These are phyloP conservation scores for Linum usitatissimum DNA, from an alignment of 345 rosid genomes.

Conservation along the genomic window DNA sequence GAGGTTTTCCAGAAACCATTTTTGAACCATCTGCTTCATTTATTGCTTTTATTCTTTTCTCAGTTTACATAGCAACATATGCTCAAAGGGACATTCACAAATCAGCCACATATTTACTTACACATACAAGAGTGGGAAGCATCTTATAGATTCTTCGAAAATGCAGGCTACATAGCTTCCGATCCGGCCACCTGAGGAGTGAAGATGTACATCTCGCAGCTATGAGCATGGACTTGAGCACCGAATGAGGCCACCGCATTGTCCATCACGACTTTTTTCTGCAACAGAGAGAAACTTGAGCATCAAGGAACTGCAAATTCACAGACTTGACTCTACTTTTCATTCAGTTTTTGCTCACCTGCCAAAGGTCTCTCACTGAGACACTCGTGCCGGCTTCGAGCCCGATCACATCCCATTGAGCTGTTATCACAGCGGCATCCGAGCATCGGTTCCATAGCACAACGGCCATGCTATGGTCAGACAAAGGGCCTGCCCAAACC, in stretches of 20 bases:
- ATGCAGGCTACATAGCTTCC: background rate
- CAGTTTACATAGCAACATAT: background rate
- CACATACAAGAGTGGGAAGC: background rate
- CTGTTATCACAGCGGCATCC: conserved; percentile 50
- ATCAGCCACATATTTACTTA: background rate
- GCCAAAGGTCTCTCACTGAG: conserved; percentile 78
- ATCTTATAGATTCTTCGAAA: background rate
- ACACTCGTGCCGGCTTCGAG: conserved; percentile 58
- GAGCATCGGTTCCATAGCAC: conserved; percentile 89
- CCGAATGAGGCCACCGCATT: conserved; percentile 49
- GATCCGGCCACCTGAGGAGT: conserved; percentile 25
- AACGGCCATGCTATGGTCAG: conserved; percentile 58
- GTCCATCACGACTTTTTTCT: conserved; percentile 41
- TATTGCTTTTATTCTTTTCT: background rate
- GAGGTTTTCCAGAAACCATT: background rate
- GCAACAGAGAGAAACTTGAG: conserved; percentile 11
- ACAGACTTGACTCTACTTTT: background rate
- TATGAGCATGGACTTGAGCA: conserved; percentile 53
- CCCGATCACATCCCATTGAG: conserved; percentile 59
- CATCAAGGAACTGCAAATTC: background rate
- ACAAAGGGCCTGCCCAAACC: conserved; percentile 98
- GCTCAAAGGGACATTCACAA: background rate
- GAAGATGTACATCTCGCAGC: conserved; percentile 59
- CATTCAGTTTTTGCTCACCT: conserved; percentile 31
- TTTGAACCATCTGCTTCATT: background rate